Base-by-base conservation (phyloP, 2,329 filamentous ascomycete species). In the Purpureocillium takamizusanense region DNA sequence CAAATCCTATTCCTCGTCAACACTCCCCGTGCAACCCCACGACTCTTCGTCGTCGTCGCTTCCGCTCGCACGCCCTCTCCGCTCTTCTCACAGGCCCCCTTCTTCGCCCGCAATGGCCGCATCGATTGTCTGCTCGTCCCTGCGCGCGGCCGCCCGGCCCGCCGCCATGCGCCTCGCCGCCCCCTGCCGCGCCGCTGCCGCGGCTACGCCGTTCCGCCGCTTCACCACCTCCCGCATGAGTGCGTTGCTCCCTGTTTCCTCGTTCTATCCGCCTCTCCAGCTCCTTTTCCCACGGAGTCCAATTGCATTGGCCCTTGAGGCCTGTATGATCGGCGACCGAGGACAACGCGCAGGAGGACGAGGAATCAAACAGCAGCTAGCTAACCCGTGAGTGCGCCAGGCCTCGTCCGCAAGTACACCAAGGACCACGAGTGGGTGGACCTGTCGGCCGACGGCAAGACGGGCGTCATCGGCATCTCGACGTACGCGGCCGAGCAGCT, bases 361-460 rank as follows among this genome's bases (percentile, higher is more conserved):
- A n/a, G n/a, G n/a, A n/a, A n/a, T n/a, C n/a, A n/a, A n/a, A n/a
- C n/a, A n/a, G n/a, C n/a, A n/a, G n/a, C n/a, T n/a, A n/a, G n/a
- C 21, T 10, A 25, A 5, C 21, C 21, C 21, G 6, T 10, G 21
- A 25, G 27, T 18, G 7, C 46, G n/a, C n/a, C n/a, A 85, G 81
- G 66, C 54, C 67, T 72, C 39, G 68, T 76, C 47, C 90, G 92
- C 68, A 86, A 82, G 62, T 98, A 94, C 73, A 95, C 92, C 48
- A 83, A 89, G 62, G 90, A 95, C 59, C 92, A 98, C 72, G 92
- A 98, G 71, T 98, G 92, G 92, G 81, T 98, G 60, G 88, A 95
- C 65, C 69, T 95, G 43, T 82, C 81, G 40, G 78, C 78, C 37
- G 85, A 94, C 65, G 80, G 83, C 60, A 90, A 85, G 64, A 83